Evolutionary conservation across 2,329 filamentous ascomycete species (phyloP), one percentile per base, ranked within the genome.

Genomic region (Passalora sequoiae): DNA sequence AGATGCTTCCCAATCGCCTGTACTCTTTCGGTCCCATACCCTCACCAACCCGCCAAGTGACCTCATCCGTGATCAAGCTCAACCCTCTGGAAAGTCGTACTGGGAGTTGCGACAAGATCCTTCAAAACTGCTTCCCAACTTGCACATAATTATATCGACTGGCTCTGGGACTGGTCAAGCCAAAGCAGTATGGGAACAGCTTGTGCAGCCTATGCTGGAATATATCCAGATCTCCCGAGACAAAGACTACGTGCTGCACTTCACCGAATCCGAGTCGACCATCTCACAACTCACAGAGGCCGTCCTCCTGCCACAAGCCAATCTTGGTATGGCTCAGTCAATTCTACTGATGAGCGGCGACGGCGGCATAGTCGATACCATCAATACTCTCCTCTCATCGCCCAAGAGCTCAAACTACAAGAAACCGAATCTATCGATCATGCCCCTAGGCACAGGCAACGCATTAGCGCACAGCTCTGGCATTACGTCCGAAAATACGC

Each of bases 321-420:
- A 70, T 44, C 42, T 65, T 39, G 71, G 71, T 1, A 51, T 66
- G 4, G 54, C 61, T 9, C 77, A 82, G 59, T 81, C 81, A 0
- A 73, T 96, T 19, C 67, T 96, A 21, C 74, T 97, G 9, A 73
- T 96, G 4, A 91, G 85, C 37, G 91, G 91, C 5, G 91, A 97
- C 63, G 91, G 91, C 10, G 91, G 89, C 4, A 66, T 94, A 2
- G 76, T 89, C 13, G 91, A 97, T 56, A 70, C 92, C 1, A 71
- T 95, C 46, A 94, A 96, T 60, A 77, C 76, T 2, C 71, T 84
- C 0, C 58, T 70, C 3, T 51, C 58, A 35, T 49, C 49, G 4
- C 64, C 57, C 58, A 38, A 78, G 69, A 12, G 73, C 69, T 2
- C 70, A 67, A 45, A 74, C 10, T 65, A 66, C 44, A 51, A 61